Conservation (phyloP, 1,139 yeast species). For the Scheffersomyces lignicola region DNA sequence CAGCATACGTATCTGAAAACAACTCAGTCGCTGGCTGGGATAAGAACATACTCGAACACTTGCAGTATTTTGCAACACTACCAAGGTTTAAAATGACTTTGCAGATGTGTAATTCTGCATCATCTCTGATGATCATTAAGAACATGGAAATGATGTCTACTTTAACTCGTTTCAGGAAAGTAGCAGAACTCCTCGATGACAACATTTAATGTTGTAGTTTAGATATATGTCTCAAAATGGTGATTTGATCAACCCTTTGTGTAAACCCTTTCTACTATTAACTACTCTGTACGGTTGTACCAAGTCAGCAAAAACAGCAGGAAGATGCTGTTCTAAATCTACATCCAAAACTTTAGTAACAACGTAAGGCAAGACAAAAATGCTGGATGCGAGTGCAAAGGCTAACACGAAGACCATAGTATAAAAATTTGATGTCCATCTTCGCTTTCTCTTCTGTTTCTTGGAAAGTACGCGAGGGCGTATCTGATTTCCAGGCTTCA, state of each 20-base stretch:
- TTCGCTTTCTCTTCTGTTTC: constrained; percentile 31
- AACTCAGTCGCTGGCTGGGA: constrained; percentile 20
- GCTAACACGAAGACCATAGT: constrained; percentile 40
- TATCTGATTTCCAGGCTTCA: constrained; percentile 59
- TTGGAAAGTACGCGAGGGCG: constrained; percentile 38
- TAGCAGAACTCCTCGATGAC: constrained; percentile 2
- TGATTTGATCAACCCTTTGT: constrained; percentile 14
- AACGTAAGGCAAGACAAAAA: constrained; percentile 44
- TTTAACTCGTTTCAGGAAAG: too few relatives aligned
- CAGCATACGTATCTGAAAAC: constrained; percentile 20
- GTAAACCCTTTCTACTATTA: constrained; percentile 39
- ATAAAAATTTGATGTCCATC: constrained; percentile 34
- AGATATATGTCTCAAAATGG: background rate
- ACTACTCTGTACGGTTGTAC: constrained; percentile 42
- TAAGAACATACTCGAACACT: constrained; percentile 14
- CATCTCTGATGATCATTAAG: constrained; percentile 12
- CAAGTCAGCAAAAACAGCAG: constrained; percentile 30
- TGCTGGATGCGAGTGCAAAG: constrained; percentile 31
- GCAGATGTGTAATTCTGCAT: constrained; percentile 11
- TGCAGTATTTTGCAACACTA: constrained; percentile 21
- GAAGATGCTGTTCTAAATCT: constrained; percentile 38
- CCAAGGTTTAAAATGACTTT: constrained; percentile 26
- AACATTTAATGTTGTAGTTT: background rate
- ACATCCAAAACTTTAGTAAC: constrained; percentile 28
- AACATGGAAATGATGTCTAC: constrained; percentile 10